phyloP scores from a whole-genome alignment of 2,329 filamentous ascomycete genomes.

The Aspergillus carbonarius region DNA sequence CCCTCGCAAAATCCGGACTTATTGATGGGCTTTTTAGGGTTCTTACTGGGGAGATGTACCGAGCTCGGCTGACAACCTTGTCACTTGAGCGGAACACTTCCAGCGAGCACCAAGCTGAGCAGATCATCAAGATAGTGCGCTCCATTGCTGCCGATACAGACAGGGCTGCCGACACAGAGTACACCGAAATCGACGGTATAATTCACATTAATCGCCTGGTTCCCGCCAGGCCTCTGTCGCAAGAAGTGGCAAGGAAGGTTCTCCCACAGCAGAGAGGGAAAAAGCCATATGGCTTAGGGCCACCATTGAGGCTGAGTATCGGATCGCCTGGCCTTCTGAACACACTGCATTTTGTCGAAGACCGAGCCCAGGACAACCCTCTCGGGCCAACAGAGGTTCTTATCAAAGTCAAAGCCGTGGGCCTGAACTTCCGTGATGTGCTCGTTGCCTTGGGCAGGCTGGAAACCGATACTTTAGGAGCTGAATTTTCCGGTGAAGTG shows the following conservation, averaged over 20 bases:
- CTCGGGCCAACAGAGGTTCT: conserved; percentile 20
- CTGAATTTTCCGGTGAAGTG: conserved; percentile 1
- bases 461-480: not conserved
- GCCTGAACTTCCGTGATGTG: conserved; percentile 26
- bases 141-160: not conserved
- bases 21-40: conserved; percentile 14
- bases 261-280: not conserved
- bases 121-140: conserved; percentile 2
- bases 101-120: not conserved
- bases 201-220: conserved; percentile 11
- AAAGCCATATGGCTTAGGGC: not conserved
- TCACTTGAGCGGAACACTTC: not conserved
- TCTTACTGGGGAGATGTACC: conserved; percentile 6
- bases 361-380: not conserved
- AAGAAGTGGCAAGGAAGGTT: not conserved
- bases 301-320: conserved; percentile 15
- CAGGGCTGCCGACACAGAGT: conserved; percentile 4
- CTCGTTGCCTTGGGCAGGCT: conserved; percentile 3
- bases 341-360: conserved; percentile 19
- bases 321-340: conserved; percentile 20
- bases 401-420: conserved; percentile 23
- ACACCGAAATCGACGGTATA: conserved; percentile 8
- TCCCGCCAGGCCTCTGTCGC: not conserved
- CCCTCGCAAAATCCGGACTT: conserved; percentile 9
- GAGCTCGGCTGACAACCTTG: conserved; percentile 1